A percentile compares a stretch with the other conserved stretches of the same genome.
These are phyloP conservation scores for Tylopilus sp. DNA, from an alignment of 1,284 basidiomycete species.

Conservation along the genomic window DNA sequence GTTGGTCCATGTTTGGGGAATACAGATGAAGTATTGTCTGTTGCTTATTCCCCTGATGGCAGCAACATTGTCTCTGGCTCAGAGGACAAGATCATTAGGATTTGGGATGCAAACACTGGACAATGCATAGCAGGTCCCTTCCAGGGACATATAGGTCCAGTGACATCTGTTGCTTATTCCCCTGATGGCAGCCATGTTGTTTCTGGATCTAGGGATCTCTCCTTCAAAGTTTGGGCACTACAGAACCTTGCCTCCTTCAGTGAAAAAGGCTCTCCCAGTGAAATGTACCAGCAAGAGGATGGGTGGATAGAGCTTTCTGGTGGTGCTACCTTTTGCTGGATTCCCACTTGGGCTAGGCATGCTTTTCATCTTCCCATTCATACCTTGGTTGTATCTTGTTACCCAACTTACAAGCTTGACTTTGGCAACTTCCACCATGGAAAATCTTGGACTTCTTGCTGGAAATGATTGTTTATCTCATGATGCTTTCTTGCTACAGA, in stretches of 20 bases:
- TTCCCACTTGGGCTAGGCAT: constrained; percentile 21
- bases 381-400: constrained; percentile 12
- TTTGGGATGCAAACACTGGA: constrained; percentile 16
- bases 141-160: constrained; percentile 6
- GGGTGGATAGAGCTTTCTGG: constrained; percentile 17
- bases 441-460: constrained; percentile 21
- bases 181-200: constrained; percentile 16
- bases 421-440: constrained; percentile 9
- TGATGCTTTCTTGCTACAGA: too few relatives aligned
- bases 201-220: constrained; percentile 16
- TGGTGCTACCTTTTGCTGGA: constrained; percentile 13
- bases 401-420: constrained; percentile 14
- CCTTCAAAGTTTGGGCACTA: constrained; percentile 15
- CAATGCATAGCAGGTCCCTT: constrained; percentile 18
- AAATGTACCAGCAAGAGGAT: constrained; percentile 12
- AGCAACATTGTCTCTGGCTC: constrained; percentile 18
- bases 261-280: constrained; percentile 1
- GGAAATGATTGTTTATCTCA: constrained; percentile 14
- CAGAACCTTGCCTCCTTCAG: not conserved
- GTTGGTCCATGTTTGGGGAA: constrained; percentile 18
- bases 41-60: constrained; percentile 23
- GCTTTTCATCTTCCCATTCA: constrained; percentile 17
- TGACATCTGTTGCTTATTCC: constrained; percentile 15
- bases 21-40: constrained; percentile 6
- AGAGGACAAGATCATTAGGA: constrained; percentile 16